Evolutionary conservation across 129 eudicot genomes (phyloP).

Genomic region (Cynara cardunculus): DNA sequence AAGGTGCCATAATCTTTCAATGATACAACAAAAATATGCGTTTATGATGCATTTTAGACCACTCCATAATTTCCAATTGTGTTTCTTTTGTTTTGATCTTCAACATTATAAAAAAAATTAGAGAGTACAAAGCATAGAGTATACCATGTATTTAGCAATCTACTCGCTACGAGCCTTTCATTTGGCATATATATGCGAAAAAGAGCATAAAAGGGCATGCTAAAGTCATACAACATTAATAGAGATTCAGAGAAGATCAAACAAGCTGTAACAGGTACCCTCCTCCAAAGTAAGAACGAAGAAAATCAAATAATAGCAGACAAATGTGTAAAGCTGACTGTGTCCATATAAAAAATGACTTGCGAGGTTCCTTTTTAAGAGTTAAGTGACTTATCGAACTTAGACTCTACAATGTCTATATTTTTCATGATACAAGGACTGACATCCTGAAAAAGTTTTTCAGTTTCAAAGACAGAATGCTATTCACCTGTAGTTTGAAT

Average conservation of each 20-base stretch:
- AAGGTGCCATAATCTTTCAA: slow-evolving; percentile 6
- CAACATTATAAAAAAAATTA: background rate
- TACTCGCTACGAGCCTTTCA: background rate
- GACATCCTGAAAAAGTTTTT: background rate
- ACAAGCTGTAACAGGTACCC: background rate
- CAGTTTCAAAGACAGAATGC: background rate
- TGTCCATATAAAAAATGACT: background rate
- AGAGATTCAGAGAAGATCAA: background rate
- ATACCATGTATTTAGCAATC: background rate
- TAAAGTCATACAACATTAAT: background rate
- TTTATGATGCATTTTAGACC: background rate
- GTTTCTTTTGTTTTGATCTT: background rate
- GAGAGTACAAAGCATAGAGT: background rate
- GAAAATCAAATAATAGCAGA: background rate
- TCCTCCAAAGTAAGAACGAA: background rate
- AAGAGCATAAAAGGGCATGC: background rate
- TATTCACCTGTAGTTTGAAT: background rate
- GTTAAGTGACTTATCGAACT: background rate
- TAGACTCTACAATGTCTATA: background rate
- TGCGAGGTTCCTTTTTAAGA: background rate
- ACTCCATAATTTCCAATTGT: background rate
- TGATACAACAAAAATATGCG: background rate
- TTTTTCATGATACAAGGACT: background rate
- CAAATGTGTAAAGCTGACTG: background rate
- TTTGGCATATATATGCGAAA: background rate